Base-by-base conservation (phyloP, 148 eudicot species). In the Rhododendron griersonianum region DNA sequence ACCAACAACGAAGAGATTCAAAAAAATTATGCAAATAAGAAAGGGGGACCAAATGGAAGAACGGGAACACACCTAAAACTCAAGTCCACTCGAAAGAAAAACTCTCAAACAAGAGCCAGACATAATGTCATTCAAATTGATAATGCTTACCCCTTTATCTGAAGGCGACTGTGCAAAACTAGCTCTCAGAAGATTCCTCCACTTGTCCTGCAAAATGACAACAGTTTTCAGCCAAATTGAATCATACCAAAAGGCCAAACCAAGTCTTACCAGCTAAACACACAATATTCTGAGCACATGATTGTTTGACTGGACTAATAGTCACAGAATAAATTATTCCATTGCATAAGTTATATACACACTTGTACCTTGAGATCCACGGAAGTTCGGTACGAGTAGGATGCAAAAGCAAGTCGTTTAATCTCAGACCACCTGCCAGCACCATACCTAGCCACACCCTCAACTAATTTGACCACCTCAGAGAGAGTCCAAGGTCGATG, bases 381-480 rank as follows among this genome's bases (percentile, higher is more conserved):
- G 39, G 99, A 92, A 25, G 99, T 98, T 50, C 99, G 98, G 90
- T 95, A 91, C 23, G 99, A 87, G 89, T 90, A 87, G 65, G 98
- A 92, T 80, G 98, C 92, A 84, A 98, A 98, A 63, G 98, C 90
- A 88, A 95, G 89, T 37, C 94, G 89, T 89, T 98, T 98, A 14
- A 98, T 98, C 95, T 98, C 99, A 15, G 99, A 98, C 99, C 99
- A 98, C 77, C 96, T 93, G 88, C 99, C 99, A 90, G 92, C 94
- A 86, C 99, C 99, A 85, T 91, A 95, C 83, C 84, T 94, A 71
- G 98, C 90, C 45, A 98, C 98, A 87, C 99, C 99, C 75, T 95
- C 98, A 86, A 98, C 99, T 81, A 98, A 88, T 89, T 98, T 95
- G 82, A 93, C 92, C 65, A 98, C 99, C 88, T 98, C 99, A 28